These are phyloP conservation scores for Trichoderma atroviride DNA, from an alignment of 2,329 filamentous ascomycete species.

Conservation along the genomic window DNA sequence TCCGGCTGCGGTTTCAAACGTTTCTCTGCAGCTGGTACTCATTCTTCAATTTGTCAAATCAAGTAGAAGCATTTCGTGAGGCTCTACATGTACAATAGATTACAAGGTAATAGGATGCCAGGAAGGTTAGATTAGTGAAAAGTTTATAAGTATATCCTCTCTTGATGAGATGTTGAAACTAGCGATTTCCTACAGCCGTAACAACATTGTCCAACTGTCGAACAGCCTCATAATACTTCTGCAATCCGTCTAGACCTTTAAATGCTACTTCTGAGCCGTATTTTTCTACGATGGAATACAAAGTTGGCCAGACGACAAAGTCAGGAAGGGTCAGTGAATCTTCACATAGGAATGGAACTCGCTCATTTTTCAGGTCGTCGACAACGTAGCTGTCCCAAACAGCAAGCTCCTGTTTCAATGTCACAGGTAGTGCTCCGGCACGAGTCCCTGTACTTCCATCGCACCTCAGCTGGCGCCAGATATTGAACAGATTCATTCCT, in stretches of 20 bases:
- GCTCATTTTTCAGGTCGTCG: slow-evolving; percentile 27
- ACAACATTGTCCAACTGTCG: slow-evolving; percentile 31
- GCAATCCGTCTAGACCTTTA: slow-evolving; percentile 37
- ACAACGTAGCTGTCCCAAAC: slow-evolving; percentile 46
- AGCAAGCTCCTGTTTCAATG: slow-evolving; percentile 40
- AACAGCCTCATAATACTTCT: slow-evolving; percentile 44
- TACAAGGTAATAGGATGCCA: neutral
- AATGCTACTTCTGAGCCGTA: slow-evolving; percentile 38
- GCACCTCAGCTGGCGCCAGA: slow-evolving; percentile 37
- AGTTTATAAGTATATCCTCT: neutral
- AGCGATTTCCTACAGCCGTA: slow-evolving; percentile 31
- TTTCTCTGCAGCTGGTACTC: neutral
- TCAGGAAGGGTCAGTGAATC: slow-evolving; percentile 50
- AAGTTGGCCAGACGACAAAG: slow-evolving; percentile 60
- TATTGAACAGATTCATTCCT: slow-evolving; percentile 41
- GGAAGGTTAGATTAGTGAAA: neutral
- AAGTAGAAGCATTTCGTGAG: neutral
- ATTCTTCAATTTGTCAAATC: neutral
- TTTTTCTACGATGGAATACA: slow-evolving; percentile 49
- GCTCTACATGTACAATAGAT: neutral
- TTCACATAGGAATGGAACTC: slow-evolving; percentile 51
- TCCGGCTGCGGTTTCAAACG: neutral
- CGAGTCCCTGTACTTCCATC: slow-evolving; percentile 14
- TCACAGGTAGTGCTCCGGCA: slow-evolving; percentile 29
- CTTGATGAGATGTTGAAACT: neutral